Percentiles rank a stretch among this genome's conserved stretches.
Conservation (phyloP, 2,329 filamentous ascomycete genomes). For the Cladophialophora chaetospira region DNA sequence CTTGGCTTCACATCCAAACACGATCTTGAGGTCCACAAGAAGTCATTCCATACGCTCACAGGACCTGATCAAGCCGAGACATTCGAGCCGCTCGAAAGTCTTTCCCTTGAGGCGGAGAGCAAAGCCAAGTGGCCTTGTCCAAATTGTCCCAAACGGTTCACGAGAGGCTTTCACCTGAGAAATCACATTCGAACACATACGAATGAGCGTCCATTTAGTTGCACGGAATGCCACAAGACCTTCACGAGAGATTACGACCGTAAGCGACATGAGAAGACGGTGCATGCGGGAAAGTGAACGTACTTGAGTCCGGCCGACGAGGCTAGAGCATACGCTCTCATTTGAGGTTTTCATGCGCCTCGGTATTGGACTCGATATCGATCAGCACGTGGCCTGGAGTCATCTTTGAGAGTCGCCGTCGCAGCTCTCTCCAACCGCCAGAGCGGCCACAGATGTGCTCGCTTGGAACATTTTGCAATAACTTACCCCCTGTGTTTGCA, state of each 20-base stretch:
- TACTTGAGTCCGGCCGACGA: too few relatives aligned
- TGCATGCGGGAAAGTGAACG: background rate
- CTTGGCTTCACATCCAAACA: background rate
- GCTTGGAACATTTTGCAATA: too few relatives aligned
- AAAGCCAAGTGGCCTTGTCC: background rate
- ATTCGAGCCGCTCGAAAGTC: background rate
- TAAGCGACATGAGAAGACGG: conserved; percentile 5
- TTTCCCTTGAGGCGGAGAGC: background rate
- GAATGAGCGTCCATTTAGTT: background rate
- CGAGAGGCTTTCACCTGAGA: background rate
- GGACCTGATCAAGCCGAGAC: background rate
- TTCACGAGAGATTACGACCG: background rate
- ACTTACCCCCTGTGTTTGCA: too few relatives aligned
- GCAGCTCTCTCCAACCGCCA: too few relatives aligned
- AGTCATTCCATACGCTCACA: background rate
- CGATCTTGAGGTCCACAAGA: background rate
- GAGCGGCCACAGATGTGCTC: too few relatives aligned
- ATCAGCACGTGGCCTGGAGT: too few relatives aligned
- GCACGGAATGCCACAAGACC: background rate
- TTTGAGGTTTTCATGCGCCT: too few relatives aligned
- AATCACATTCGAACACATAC: background rate
- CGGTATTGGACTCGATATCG: too few relatives aligned
- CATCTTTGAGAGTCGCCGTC: too few relatives aligned
- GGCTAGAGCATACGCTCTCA: too few relatives aligned
- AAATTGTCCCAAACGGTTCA: background rate